Base-by-base conservation (phyloP, 2,329 filamentous ascomycete species). In the Aspergillus eucalypticola region DNA sequence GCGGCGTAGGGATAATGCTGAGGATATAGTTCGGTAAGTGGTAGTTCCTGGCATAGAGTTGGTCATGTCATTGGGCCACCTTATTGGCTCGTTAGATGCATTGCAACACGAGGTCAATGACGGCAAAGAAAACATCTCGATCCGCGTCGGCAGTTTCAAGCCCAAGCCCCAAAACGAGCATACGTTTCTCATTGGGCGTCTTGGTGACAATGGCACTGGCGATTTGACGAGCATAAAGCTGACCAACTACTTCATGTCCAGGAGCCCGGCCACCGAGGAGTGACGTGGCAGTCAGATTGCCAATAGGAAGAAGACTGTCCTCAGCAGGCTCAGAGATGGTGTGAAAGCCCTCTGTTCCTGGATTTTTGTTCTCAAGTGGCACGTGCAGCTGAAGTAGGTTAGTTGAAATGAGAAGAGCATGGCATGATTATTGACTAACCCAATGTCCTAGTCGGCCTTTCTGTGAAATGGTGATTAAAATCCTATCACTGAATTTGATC, bases 221-320 rank as follows among this genome's bases (percentile, higher is more conserved):
- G 66, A 98, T 89, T 70, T 97, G 94, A 46, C 91, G 91, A 2
- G 93, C 93, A 70, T 96, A 89, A 1, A 97, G 85, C 74, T 97
- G 93, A 1, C 92, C 94, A 5, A 96, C 76, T 0, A 90, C 91
- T 71, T 97, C 92, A 46, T 92, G 85, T 50, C 90, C 88, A 55
- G 89, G 83, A 32, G 89, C 87, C 49, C 93, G 92, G 8, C 90
- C 92, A 2, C 95, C 95, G 0, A 99, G 82, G 2, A 99, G 80
- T 0, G 92, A 96, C 39, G 88, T 94, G 1, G 95, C 91, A 0
- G 91, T 96, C 44, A 98, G 83, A 68, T 95, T 89, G 35, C 88
- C 83, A 58, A 92, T 86, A 0, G 95, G 95, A 0, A 98, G 84
- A 11, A 89, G 78, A 48, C 79, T 79, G 56, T 85, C 83, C 59